A percentile compares a stretch with the other conserved stretches of the same genome.
Conservation (phyloP, 73 alveolate species). For the Tetrahymena malaccensis region DNA sequence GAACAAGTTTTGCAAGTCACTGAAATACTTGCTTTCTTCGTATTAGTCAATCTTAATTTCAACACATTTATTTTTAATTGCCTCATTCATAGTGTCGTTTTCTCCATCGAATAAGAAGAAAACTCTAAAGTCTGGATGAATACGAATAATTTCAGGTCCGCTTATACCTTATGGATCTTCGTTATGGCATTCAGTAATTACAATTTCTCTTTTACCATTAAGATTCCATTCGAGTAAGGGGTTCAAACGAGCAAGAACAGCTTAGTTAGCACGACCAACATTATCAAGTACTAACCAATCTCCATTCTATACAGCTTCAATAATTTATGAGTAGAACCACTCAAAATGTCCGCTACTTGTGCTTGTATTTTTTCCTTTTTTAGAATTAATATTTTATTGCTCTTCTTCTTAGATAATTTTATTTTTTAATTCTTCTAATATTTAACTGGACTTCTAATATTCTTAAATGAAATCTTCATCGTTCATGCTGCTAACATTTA, state of each 20-base stretch:
- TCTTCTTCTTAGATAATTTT: background rate
- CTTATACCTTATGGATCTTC: background rate
- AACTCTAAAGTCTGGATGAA: conserved; percentile 10
- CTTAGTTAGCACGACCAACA: conserved; percentile 20
- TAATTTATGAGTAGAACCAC: conserved; percentile 22
- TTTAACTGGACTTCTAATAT: background rate
- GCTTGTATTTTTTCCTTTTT: conserved; percentile 10
- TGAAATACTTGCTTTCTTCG: background rate
- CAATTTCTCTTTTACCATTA: background rate
- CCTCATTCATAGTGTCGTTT: background rate
- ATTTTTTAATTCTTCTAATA: background rate
- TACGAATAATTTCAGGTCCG: conserved; percentile 16
- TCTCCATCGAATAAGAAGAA: background rate
- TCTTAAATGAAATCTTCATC: background rate
- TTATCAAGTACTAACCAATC: conserved; percentile 22
- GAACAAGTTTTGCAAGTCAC: background rate
- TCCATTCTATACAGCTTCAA: conserved; percentile 27
- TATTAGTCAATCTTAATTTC: background rate
- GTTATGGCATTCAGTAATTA: background rate
- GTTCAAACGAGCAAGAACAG: conserved; percentile 6
- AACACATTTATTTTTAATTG: background rate
- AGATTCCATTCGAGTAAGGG: background rate
- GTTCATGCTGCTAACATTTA: background rate
- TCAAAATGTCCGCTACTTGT: conserved; percentile 10
- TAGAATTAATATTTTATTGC: background rate